phyloP scores from a whole-genome alignment of 106 monocot genomes.

The Chionographis japonica region DNA sequence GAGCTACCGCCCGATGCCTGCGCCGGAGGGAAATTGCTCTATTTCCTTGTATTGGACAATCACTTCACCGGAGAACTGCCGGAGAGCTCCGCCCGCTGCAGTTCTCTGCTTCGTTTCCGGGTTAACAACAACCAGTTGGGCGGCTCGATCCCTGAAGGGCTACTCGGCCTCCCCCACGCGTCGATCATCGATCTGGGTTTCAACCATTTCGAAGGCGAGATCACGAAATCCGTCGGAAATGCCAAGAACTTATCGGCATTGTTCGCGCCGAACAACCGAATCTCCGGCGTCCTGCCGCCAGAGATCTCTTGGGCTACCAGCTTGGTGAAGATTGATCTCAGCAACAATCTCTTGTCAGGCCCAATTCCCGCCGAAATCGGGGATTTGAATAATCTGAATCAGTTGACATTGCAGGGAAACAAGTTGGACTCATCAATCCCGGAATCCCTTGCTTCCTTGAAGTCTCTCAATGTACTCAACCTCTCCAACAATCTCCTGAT shows the following conservation, averaged over 20 bases:
- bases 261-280: slow-evolving; percentile 62
- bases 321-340: slow-evolving; percentile 84
- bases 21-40: slow-evolving; percentile 46
- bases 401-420: slow-evolving; percentile 75
- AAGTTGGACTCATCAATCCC: slow-evolving; percentile 68
- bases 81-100: slow-evolving; percentile 48
- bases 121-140: slow-evolving; percentile 60
- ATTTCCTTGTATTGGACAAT: slow-evolving; percentile 64
- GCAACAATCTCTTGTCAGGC: slow-evolving; percentile 70
- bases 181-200: slow-evolving; percentile 76
- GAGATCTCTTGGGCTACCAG: slow-evolving; percentile 48
- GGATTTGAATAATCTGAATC: slow-evolving; percentile 47
- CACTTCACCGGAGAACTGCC: slow-evolving; percentile 60
- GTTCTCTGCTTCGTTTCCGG: slow-evolving; percentile 63
- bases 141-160: slow-evolving; percentile 44
- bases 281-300: slow-evolving; percentile 55
- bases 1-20: slow-evolving; percentile 57
- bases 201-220: slow-evolving; percentile 63
- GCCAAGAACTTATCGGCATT: slow-evolving; percentile 77
- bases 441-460: slow-evolving; percentile 50
- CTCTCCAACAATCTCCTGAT: slow-evolving; percentile 81
- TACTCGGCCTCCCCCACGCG: slow-evolving; percentile 64
- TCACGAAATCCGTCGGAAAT: slow-evolving; percentile 44
- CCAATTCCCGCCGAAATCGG: slow-evolving; percentile 70
- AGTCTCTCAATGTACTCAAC: slow-evolving; percentile 85